Evolutionary conservation across 2,329 filamentous ascomycete species (phyloP).

Genomic region (Teratosphaeria epicoccoides): DNA sequence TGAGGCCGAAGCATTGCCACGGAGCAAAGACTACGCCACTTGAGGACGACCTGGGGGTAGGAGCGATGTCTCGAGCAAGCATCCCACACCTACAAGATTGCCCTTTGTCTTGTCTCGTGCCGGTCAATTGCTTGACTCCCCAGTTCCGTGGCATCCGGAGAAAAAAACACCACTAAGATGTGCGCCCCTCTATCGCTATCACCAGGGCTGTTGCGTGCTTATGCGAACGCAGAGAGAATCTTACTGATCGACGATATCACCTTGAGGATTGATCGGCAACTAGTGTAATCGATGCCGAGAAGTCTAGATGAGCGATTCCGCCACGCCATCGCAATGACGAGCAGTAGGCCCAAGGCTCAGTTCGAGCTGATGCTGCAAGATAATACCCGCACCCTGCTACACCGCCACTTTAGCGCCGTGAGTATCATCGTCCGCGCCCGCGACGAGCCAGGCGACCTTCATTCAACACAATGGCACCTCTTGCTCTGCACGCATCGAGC

Average conservation of each 20-base stretch:
- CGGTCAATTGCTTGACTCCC: neutral
- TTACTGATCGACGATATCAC: too few relatives aligned
- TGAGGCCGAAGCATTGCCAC: too few relatives aligned
- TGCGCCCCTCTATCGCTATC: neutral
- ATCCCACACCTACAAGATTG: too few relatives aligned
- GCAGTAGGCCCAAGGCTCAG: neutral
- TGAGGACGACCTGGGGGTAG: too few relatives aligned
- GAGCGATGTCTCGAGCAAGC: too few relatives aligned
- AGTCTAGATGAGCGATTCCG: neutral
- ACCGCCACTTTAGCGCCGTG: neutral
- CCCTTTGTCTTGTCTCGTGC: too few relatives aligned
- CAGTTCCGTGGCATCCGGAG: neutral
- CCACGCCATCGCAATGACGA: neutral
- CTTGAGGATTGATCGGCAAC: too few relatives aligned
- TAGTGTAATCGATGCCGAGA: neutral
- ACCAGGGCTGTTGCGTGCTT: neutral
- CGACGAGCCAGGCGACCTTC: neutral
- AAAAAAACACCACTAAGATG: neutral
- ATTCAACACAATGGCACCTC: neutral
- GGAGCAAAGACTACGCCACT: neutral
- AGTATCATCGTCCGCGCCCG: neutral
- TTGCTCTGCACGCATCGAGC: neutral
- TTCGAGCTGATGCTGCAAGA: neutral
- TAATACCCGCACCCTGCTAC: neutral
- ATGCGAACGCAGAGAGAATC: neutral